These are phyloP conservation scores for Tephrocybe sp. DNA, from an alignment of 768 basidiomycete genomes.

Conservation along the genomic window DNA sequence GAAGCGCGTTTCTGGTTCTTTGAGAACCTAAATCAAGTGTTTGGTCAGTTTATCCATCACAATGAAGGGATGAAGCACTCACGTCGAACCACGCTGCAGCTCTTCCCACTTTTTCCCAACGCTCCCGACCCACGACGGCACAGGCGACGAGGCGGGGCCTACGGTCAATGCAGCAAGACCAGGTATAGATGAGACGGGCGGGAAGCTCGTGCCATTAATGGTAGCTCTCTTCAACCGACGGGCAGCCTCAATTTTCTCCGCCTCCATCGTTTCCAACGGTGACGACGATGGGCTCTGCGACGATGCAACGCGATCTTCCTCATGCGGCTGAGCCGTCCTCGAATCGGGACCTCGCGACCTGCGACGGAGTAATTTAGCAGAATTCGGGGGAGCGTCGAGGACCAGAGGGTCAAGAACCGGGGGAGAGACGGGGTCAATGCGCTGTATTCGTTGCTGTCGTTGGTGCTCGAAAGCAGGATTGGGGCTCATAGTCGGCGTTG, in stretches of 20 bases:
- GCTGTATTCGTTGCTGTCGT: conserved; percentile 24
- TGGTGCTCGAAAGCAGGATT: conserved; percentile 41
- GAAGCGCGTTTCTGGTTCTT: conserved; percentile 73
- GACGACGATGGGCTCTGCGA: conserved; percentile 11
- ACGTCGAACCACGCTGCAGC: conserved; percentile 55
- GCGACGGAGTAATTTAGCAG: conserved; percentile 20
- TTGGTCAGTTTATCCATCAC: no score
- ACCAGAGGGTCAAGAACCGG: no score
- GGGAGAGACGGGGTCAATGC: no score
- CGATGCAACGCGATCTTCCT: background rate
- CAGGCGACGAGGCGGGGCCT: conserved; percentile 18
- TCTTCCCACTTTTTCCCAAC: conserved; percentile 64
- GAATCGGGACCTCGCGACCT: conserved; percentile 22
- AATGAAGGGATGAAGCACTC: conserved; percentile 27
- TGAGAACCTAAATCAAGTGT: conserved; percentile 51
- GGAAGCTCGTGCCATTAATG: conserved; percentile 21
- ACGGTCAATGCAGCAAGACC: conserved; percentile 34
- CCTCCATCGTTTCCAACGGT: conserved; percentile 1
- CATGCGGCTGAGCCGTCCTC: background rate
- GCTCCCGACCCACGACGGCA: conserved; percentile 52
- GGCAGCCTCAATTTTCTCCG: background rate
- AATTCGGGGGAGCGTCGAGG: background rate
- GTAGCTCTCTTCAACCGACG: conserved; percentile 15
- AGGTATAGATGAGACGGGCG: conserved; percentile 38
- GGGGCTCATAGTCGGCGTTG: conserved; percentile 48